Percentiles rank a stretch among this genome's conserved stretches.
These are phyloP conservation scores for Ophiostoma ips DNA, from an alignment of 2,329 filamentous ascomycete species.

Conservation along the genomic window DNA sequence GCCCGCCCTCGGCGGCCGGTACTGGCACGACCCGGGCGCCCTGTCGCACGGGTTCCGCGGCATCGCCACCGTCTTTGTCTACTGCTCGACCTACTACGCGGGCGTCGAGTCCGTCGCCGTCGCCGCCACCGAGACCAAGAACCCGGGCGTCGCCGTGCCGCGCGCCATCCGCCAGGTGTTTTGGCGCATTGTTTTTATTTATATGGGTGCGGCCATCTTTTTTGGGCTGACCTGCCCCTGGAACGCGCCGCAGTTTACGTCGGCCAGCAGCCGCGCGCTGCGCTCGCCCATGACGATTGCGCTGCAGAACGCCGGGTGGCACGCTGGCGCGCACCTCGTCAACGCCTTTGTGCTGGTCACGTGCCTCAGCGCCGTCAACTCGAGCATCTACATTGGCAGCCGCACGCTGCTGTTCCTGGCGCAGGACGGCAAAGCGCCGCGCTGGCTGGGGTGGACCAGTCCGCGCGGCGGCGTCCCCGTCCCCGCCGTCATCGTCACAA, in stretches of 20 bases:
- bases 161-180: constrained; percentile 46
- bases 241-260: constrained; percentile 47
- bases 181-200: constrained; percentile 47
- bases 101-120: constrained; percentile 53
- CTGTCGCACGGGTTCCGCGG: constrained; percentile 56
- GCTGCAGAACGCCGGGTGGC: constrained; percentile 59
- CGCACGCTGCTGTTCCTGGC: constrained; percentile 66
- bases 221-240: constrained; percentile 62
- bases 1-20: constrained; percentile 52
- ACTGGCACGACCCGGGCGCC: constrained; percentile 58
- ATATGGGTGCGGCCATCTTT: constrained; percentile 60
- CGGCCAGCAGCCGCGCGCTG: constrained; percentile 46
- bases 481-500: constrained; percentile 52
- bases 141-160: constrained; percentile 41
- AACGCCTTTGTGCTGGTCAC: constrained; percentile 66
- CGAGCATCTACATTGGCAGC: constrained; percentile 63
- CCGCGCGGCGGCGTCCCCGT: constrained; percentile 48
- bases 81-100: constrained; percentile 56
- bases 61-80: constrained; percentile 52
- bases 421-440: constrained; percentile 56
- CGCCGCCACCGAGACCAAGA: constrained; percentile 46
- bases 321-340: constrained; percentile 60
- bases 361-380: constrained; percentile 58
- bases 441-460: constrained; percentile 54
- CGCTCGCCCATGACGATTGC: constrained; percentile 63